Base-by-base conservation (phyloP, 768 basidiomycete genomes). In the Agaricus subrufescens region DNA sequence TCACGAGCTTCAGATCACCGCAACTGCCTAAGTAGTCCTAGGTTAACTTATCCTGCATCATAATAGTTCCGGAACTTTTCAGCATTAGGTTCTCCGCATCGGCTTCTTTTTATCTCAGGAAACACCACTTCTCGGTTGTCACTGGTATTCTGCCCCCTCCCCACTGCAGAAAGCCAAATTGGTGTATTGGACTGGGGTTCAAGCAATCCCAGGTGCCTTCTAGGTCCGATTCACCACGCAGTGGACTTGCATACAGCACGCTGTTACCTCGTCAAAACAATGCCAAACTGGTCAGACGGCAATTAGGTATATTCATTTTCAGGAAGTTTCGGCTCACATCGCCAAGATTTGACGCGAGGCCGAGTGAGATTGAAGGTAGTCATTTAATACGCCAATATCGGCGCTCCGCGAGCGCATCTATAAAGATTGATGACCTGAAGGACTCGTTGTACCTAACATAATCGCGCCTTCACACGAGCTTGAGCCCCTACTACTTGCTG, bases 41-140 rank as follows among this genome's bases (percentile, higher is more conserved):
- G 53, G 61, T 59, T 65, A 61, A 60, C 65, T 63, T 34, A 34
- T 8, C 8, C 66, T 66, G 62, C 62, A 64, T 66, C 62, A 61
- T 56, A 54, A 37, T 61, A 43, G 48, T 48, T 38, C 19, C 54
- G 58, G 60, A 57, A 52, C 50, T 61, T 56, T 61, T 59, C 59
- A 49, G 49, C 62, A 58, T 46, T 56, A 43, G 40, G 50, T 55
- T 12, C 31, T 7, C 46, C 29, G 27, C 27, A 47, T 30, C 15
- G 11, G 39, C 39, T 42, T 42, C 40, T 14, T 6, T 42, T 19
- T 42, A 34, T 34, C 34, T 34, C 11, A 34, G 34, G 34, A 34
- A 34, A 34, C 34, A 34, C 11, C 34, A 7, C 11, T 34, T 34
- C 7, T 34, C 4, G 5, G 11, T 8, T 34, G 34, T 34, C 34